Evolutionary conservation across 176 grass and related monocot species (phyloP).

Genomic region (Tuctoria greenei): DNA sequence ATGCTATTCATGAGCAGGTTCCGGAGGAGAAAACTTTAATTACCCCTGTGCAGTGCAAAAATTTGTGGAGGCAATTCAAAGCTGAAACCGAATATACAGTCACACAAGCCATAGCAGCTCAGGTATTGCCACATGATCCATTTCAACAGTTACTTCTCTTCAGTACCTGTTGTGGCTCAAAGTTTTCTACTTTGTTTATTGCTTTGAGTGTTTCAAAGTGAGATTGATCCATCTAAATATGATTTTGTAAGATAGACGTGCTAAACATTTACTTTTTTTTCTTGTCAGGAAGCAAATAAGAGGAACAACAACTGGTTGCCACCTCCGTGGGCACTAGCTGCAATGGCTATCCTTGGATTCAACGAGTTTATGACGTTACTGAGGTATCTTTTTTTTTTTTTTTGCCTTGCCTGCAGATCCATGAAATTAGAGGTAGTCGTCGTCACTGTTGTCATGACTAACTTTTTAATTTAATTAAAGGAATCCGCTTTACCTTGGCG

Average conservation of each 20-base stretch:
- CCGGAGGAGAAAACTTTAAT: slow-evolving; percentile 71
- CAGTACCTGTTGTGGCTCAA: slow-evolving; percentile 5
- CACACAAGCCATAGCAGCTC: slow-evolving; percentile 87
- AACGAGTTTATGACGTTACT: slow-evolving; percentile 97
- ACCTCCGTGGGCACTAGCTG: slow-evolving; percentile 96
- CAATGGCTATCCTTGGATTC: slow-evolving; percentile 87
- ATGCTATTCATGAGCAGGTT: slow-evolving; percentile 51
- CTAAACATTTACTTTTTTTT: slow-evolving; percentile 20
- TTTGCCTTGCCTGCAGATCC: neutral
- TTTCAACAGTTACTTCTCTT: slow-evolving; percentile 13
- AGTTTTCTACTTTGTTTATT: slow-evolving; percentile 1
- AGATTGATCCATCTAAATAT: neutral
- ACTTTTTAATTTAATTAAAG: slow-evolving; percentile 50
- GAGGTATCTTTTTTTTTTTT: slow-evolving; percentile 50
- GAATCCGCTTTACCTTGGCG: slow-evolving; percentile 70
- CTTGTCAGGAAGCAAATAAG: slow-evolving; percentile 91
- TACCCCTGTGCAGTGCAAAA: slow-evolving; percentile 87
- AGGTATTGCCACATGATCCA: slow-evolving; percentile 48
- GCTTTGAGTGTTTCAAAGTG: neutral
- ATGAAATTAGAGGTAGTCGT: neutral
- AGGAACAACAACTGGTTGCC: slow-evolving; percentile 95
- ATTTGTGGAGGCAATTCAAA: slow-evolving; percentile 93
- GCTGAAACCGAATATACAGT: slow-evolving; percentile 91
- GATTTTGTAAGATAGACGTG: neutral
- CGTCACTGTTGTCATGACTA: neutral